These are phyloP conservation scores for Nitzschia sp. DNA, from an alignment of 108 stramenopile species.

Conservation along the genomic window DNA sequence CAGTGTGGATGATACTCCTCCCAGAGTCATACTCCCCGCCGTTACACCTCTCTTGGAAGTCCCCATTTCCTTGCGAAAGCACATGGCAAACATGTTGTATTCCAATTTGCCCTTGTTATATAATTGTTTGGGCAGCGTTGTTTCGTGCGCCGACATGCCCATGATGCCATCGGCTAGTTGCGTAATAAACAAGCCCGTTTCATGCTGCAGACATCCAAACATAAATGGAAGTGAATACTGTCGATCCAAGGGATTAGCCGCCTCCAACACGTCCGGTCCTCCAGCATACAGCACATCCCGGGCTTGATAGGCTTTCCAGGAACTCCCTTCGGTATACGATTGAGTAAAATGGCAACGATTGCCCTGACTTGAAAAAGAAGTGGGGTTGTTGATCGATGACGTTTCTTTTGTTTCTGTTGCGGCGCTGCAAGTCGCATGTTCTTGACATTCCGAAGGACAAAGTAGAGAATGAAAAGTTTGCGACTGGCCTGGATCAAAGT, in stretches of 20 bases:
- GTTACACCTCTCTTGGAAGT: slow-evolving; percentile 54
- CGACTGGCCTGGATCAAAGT: slow-evolving; percentile 68
- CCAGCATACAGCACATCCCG: slow-evolving; percentile 49
- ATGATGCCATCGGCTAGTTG: slow-evolving; percentile 95
- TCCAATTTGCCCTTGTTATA: slow-evolving; percentile 64
- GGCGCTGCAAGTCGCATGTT: slow-evolving; percentile 1
- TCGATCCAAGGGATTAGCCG: slow-evolving; percentile 38
- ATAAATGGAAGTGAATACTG: slow-evolving; percentile 60
- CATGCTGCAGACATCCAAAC: slow-evolving; percentile 83
- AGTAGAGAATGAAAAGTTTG: slow-evolving; percentile 59
- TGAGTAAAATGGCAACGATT: slow-evolving; percentile 45
- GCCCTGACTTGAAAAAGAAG: not conserved
- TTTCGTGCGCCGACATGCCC: slow-evolving; percentile 85
- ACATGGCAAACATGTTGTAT: slow-evolving; percentile 84
- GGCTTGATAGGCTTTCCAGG: slow-evolving; percentile 61
- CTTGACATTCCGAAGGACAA: slow-evolving; percentile 60
- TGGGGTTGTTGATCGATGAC: not conserved
- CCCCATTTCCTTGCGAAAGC: slow-evolving; percentile 76
- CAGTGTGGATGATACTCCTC: slow-evolving; percentile 76
- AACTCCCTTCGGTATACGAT: slow-evolving; percentile 63
- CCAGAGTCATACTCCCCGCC: slow-evolving; percentile 82
- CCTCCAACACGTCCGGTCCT: slow-evolving; percentile 45
- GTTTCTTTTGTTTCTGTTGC: not conserved
- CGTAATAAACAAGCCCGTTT: slow-evolving; percentile 50
- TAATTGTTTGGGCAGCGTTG: slow-evolving; percentile 86